phyloP scores from a whole-genome alignment of 352 stramenopile species.

The Pythium insidiosum region DNA sequence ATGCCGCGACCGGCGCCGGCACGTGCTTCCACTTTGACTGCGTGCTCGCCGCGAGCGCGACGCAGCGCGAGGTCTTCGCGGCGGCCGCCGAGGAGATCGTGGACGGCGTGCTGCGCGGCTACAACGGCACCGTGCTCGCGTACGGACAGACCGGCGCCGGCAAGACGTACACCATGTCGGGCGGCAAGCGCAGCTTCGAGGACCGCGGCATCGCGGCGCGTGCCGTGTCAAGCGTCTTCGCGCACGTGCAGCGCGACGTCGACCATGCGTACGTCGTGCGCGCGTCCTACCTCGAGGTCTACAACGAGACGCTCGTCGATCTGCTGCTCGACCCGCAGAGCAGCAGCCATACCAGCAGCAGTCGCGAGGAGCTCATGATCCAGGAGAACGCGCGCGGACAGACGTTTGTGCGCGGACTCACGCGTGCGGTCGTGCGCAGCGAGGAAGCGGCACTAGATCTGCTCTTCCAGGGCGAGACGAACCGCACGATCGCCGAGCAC shows the following conservation, averaged over 20 bases:
- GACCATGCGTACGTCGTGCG: constrained; percentile 46
- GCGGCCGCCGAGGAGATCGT: constrained; percentile 37
- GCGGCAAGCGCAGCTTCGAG: constrained; percentile 44
- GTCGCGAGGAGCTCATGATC: constrained; percentile 31
- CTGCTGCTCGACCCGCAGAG: constrained; percentile 34
- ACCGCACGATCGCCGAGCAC: constrained; percentile 72
- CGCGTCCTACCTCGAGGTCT: constrained; percentile 84
- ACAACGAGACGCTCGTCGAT: constrained; percentile 87
- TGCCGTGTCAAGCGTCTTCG: constrained; percentile 47
- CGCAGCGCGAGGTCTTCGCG: constrained; percentile 46
- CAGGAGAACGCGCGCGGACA: constrained; percentile 56
- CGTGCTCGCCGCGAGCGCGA: constrained; percentile 29
- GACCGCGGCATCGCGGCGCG: constrained; percentile 55
- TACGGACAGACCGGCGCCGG: constrained; percentile 70
- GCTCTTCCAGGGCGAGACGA: constrained; percentile 74
- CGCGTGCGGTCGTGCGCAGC: constrained; percentile 39
- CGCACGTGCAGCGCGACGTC: constrained; percentile 31
- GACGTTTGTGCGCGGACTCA: constrained; percentile 59
- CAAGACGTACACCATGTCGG: constrained; percentile 71
- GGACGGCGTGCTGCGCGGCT: constrained; percentile 50
- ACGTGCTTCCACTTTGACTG: constrained; percentile 66
- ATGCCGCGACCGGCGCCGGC: constrained; percentile 32
- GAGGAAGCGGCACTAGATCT: constrained; percentile 71
- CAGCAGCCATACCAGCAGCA: constrained; percentile 2
- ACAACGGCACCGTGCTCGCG: constrained; percentile 72